phyloP scores from a whole-genome alignment of 345 rosid species.

The Brassica incana region DNA sequence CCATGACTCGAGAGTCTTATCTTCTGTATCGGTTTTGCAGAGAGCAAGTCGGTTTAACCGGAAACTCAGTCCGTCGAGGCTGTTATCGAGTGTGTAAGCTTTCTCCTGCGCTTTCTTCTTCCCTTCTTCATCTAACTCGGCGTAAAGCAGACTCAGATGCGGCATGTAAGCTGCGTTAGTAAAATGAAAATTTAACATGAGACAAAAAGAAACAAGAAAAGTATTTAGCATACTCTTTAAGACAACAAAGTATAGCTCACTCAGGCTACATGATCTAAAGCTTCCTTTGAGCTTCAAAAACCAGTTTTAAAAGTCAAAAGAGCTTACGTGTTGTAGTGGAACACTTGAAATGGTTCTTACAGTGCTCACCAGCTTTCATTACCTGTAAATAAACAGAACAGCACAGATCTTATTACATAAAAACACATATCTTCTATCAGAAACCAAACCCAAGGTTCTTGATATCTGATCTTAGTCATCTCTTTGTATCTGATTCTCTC shows the following conservation, averaged over 20 bases:
- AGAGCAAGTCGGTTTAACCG: conserved; percentile 55
- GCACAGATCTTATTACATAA: neutral
- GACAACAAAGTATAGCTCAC: neutral
- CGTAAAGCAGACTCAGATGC: conserved; percentile 76
- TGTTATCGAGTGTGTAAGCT: conserved; percentile 52
- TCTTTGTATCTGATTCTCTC: no score
- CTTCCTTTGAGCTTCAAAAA: neutral
- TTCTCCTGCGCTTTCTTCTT: conserved; percentile 73
- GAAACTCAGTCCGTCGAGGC: conserved; percentile 53
- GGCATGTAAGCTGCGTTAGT: conserved; percentile 82
- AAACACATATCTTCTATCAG: neutral
- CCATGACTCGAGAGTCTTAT: conserved; percentile 72
- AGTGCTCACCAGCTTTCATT: conserved; percentile 57
- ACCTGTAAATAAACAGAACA: conserved; percentile 51
- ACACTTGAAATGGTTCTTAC: conserved; percentile 56
- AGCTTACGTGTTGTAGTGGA: conserved; percentile 55
- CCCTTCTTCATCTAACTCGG: conserved; percentile 68
- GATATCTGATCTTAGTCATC: neutral
- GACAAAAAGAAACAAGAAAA: neutral
- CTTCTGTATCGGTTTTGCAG: conserved; percentile 66
- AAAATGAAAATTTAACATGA: neutral
- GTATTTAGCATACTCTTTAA: neutral
- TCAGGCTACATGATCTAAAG: neutral
- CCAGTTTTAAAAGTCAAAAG: neutral
- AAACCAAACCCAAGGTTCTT: neutral